Conservation (phyloP, 495 filamentous ascomycete genomes). For the Melanomma pulvis-pyrius region DNA sequence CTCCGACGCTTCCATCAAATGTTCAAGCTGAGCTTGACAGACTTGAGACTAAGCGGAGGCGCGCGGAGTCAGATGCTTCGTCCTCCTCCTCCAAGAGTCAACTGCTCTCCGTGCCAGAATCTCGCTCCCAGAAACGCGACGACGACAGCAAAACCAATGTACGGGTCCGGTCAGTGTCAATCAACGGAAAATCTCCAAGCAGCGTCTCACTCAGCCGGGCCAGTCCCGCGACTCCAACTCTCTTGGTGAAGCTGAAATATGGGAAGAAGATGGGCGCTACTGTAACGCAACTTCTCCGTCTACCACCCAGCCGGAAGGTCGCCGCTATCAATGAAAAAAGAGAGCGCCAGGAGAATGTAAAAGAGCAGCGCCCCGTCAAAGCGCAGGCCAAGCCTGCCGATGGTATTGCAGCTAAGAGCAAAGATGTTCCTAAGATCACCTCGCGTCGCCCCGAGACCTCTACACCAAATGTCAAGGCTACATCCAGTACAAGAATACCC, state of each 20-base stretch:
- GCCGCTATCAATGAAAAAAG: constrained; percentile 16
- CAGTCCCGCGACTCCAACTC: constrained; percentile 1
- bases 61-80: constrained; percentile 36
- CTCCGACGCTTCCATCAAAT: constrained; percentile 35
- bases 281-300: constrained; percentile 20
- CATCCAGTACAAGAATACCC: constrained; percentile 2
- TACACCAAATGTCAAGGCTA: constrained; percentile 2
- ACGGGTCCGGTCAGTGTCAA: constrained; percentile 12
- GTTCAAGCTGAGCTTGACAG: constrained; percentile 35
- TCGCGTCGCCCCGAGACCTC: constrained; percentile 5
- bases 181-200: constrained; percentile 21
- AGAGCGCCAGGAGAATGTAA: constrained; percentile 24
- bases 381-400: constrained; percentile 13
- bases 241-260: constrained; percentile 36
- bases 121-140: constrained; percentile 16
- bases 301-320: constrained; percentile 15
- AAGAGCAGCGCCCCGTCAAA: constrained; percentile 12
- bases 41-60: constrained; percentile 34
- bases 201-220: not conserved
- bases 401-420: constrained; percentile 9
- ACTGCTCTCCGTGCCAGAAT: constrained; percentile 24
- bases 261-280: constrained; percentile 12
- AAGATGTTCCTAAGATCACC: constrained; percentile 15
- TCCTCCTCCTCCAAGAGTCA: constrained; percentile 33
- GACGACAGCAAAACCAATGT: constrained; percentile 14